Evolutionary conservation across 225 moss, liverwort and hornwort species (phyloP).

Genomic region (Sphagnum contortum): DNA sequence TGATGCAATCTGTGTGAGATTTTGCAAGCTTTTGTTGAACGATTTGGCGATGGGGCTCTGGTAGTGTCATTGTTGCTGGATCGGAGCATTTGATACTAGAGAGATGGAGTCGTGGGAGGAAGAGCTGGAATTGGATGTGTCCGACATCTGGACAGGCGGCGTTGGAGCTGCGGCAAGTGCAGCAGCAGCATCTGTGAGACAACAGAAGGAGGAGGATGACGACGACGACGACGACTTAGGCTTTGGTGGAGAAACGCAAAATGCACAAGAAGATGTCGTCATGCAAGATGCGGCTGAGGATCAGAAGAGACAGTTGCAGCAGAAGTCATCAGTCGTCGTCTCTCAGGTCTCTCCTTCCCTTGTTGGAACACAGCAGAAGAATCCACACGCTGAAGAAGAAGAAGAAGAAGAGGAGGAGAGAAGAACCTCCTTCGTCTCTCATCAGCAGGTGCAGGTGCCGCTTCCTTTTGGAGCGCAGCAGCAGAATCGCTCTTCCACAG

Average conservation of each 20-base stretch:
- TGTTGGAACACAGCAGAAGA: neutral
- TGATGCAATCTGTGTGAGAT: too few relatives aligned
- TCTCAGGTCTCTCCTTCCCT: neutral
- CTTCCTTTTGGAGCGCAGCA: neutral
- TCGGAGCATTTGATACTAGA: too few relatives aligned
- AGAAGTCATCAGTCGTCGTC: constrained; percentile 15
- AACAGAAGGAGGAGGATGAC: constrained; percentile 7
- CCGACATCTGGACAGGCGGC: constrained; percentile 29
- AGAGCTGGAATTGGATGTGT: constrained; percentile 37
- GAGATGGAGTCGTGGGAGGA: constrained; percentile 43
- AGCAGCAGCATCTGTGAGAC: neutral
- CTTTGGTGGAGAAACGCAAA: constrained; percentile 2
- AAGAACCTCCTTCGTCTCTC: neutral
- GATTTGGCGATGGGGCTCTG: too few relatives aligned
- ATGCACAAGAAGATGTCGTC: constrained; percentile 1
- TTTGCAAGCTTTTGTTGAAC: too few relatives aligned
- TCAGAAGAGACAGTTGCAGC: constrained; percentile 1
- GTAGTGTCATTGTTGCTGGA: too few relatives aligned
- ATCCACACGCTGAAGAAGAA: neutral
- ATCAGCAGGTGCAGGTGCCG: too few relatives aligned
- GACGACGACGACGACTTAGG: constrained; percentile 26
- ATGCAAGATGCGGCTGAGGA: constrained; percentile 1
- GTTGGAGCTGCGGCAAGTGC: constrained; percentile 10
- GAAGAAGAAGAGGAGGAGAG: neutral
- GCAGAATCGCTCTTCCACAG: neutral